Base-by-base conservation (phyloP, 768 basidiomycete genomes). In the Rickenella mellea region DNA sequence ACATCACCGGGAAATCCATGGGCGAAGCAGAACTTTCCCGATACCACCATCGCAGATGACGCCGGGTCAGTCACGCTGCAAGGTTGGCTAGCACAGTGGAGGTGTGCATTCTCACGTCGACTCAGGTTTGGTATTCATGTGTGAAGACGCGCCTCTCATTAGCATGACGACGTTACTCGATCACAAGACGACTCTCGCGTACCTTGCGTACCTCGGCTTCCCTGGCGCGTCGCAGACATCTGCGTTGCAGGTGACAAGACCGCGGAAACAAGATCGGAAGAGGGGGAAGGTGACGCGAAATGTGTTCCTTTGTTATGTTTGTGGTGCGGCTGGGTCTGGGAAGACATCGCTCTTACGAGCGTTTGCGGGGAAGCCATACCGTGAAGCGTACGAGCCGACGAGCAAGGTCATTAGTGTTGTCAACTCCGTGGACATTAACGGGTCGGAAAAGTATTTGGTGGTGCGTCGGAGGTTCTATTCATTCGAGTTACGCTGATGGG, bases 131-230 rank as follows among this genome's bases (percentile, higher is more conserved):
- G 2, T 29, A 5, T n/a, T n/a, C n/a, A n/a, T n/a, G n/a, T n/a
- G n/a, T n/a, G n/a, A n/a, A n/a, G n/a, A n/a, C n/a, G n/a, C n/a
- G n/a, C n/a, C n/a, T n/a, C n/a, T n/a, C n/a, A n/a, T n/a, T 47
- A 97, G 93, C 56, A 96, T 98, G 93, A 93, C 92, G 1, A 99
- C 94, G 0, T 71, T 98, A 0, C 73, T 98, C n/a, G 89, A 96
- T 48, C 83, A 94, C 54, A 83, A 78, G 58, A 86, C 83, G 12
- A 93, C 94, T 0, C 68, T 99, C 15, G 83, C 90, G 21, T 97
- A 97, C 60, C 83, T 99, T 8, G 93, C 91, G 4, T 96, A 97
- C 59, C 74, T 98, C 36, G 93, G 92, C 33, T 97, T 93, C 62
- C 81, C 87, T 1, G 72, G 73, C 35, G 80, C 81, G 55, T 76